Evolutionary conservation across 2,329 filamentous ascomycete species (phyloP), one percentile per base, ranked within the genome.

Genomic region (Penicillium sp.): DNA sequence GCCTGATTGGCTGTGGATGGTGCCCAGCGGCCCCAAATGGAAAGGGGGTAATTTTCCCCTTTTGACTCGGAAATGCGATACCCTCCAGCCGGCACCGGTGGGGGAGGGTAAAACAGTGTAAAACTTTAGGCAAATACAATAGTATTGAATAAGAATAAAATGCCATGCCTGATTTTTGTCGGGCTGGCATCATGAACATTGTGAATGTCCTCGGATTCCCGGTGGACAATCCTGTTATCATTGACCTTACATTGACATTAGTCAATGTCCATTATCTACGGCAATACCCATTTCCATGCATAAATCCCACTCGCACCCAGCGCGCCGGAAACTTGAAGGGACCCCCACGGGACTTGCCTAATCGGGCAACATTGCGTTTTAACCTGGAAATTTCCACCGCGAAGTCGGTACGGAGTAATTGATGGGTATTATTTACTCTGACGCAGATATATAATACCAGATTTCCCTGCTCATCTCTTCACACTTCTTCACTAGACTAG

Each of bases 401-500:
- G 6, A n/a, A n/a, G 21, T 38, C 51, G 51, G 51, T n/a, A n/a
- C n/a, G n/a, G n/a, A n/a, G n/a, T 53, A 53, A 53, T 46, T 53
- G 51, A 40, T 40, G 11, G 35, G 35, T 40, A 40, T 40, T 40
- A 18, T 18, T 18, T 43, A 43, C 18, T 18, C 14, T 40, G 16
- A 5, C 26, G 5, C 26, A 30, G 9, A 42, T 52, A 52, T 46
- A 52, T 52, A 45, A 28, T 46, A 52, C 42, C 50, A 46, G 40
- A 24, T 35, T 28, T 45, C 50, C 18, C 50, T 24, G 26, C 40
- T 46, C 1, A 20, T 46, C 30, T 8, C 23, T 35, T 46, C 40
- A 14, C 7, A 30, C 12, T 28, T 46, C 26, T 16, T n/a, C 30
- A 38, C 18, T 42, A 9, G 8, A 35, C 3, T 16, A 35, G 30